Base-by-base conservation (phyloP, 257 asterid genomes). In the Sherardia arvensis region DNA sequence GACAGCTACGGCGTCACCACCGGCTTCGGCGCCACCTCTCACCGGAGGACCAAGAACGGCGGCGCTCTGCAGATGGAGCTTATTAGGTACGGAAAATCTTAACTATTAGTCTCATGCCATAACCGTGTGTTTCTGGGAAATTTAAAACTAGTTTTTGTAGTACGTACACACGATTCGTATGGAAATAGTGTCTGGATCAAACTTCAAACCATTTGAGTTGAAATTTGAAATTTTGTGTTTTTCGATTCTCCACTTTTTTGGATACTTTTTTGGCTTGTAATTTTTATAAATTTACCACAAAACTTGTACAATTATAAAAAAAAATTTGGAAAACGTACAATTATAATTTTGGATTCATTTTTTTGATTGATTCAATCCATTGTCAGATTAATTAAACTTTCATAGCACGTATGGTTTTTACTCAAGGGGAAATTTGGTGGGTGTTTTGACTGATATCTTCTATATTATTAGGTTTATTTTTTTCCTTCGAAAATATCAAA, bases 1-100 rank as follows among this genome's bases (percentile, higher is more conserved):
- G 83, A 78, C 59, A 78, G 80, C 30, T 78, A 78, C 53, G 83
- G 83, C 27, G 53, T 78, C 64, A 78, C 83, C 15, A 78, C 83
- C 28, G 83, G 83, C 15, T 78, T 78, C 51, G 83, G 83, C 62
- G 79, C 83, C 23, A 74, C 83, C 2, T 78, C 83, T 0, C 83
- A 78, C 55, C 66, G 79, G 38, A 71, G 83, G 54, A 78, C 83
- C 61, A 74, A 68, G 20, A 48, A 78, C 28, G 83, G 79, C 21
- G 83, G 75, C 2, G 83, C 83, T 64, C 75, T 78, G 28, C 83
- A 78, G 65, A 68, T 68, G 10, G 83, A 78, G 21, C 79, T 78
- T 27, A 78, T 78, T 21, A 74, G 83, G 83, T 78, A 66, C 34
- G 11, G 7, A 5, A 21, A 47, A 25, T 61, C 20, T 8, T 30